These are phyloP conservation scores for Penicillium subrubescens DNA, from an alignment of 495 filamentous ascomycete species.

Conservation along the genomic window DNA sequence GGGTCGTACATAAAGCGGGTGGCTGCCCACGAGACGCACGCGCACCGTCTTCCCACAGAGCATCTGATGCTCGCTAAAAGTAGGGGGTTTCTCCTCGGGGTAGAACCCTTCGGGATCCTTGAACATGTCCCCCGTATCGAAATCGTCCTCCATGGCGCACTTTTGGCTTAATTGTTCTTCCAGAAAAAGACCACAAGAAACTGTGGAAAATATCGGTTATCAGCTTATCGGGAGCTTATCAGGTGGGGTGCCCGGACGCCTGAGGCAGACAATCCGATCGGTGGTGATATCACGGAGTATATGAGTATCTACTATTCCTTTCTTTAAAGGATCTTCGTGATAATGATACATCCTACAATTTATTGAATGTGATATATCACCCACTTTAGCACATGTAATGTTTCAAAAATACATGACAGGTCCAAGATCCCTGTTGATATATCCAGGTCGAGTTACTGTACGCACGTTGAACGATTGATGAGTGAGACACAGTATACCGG, in stretches of 20 bases:
- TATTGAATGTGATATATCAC: neutral
- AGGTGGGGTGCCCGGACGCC: constrained; percentile 1
- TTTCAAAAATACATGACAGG: neutral
- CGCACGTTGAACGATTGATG: neutral
- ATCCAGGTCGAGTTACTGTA: neutral
- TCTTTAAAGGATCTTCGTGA: neutral
- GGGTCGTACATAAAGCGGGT: constrained; percentile 75
- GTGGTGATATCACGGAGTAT: neutral
- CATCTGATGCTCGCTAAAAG: constrained; percentile 68
- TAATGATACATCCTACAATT: neutral
- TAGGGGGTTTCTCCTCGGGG: constrained; percentile 67
- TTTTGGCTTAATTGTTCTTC: neutral
- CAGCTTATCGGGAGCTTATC: constrained; percentile 6
- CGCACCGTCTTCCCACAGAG: constrained; percentile 64
- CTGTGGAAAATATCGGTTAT: constrained; percentile 17
- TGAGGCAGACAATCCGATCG: constrained; percentile 3
- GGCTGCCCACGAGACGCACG: constrained; percentile 84
- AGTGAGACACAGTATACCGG: neutral
- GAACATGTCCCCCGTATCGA: constrained; percentile 62
- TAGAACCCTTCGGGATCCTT: constrained; percentile 78
- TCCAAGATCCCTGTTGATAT: neutral
- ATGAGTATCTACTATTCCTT: neutral
- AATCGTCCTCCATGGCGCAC: constrained; percentile 39
- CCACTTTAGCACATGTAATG: neutral
- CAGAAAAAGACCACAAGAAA: neutral